Evolutionary conservation across 108 stramenopile genomes (phyloP), one percentile per base, ranked within the genome.

Genomic region (Pelagomonas calceolata): DNA sequence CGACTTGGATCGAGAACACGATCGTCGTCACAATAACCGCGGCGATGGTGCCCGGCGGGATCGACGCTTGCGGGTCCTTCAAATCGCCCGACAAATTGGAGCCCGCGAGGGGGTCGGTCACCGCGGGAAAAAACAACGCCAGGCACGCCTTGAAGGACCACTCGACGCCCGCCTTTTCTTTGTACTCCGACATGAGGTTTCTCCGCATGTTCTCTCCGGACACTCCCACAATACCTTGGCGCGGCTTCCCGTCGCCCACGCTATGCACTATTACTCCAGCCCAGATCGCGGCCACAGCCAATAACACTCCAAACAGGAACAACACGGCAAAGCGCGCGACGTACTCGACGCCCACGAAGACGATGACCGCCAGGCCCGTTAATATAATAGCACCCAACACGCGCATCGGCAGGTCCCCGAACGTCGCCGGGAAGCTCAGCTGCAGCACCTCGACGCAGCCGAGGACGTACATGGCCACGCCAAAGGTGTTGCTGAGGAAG

Each of bases 71-170:
- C 34, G 82, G 82, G 68, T 79, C 64, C 68, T 34, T 60, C 30
- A 83, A 74, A 21, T 80, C 82, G 30, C 80, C 82, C 16, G 71
- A 73, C 4, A 80, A 78, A 66, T 83, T 83, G 32, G 79, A 77
- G 45, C 82, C 82, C 4, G 82, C 82, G 80, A 83, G 81, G 67
- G 81, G 78, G 12, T 80, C 82, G 21, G 80, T 83, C 35, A 77
- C 80, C 18, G 80, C 67, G 21, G 82, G 82, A 72, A 79, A 83
- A 68, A 83, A 83, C 37, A 83, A 68, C 16, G 80, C 69, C 31
- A 83, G 74, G 12, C 79, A 76, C 1, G 60, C 65, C 44, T 32
- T 66, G 73, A 82, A 80, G 18, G 46, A 60, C 16, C 79, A 43
- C 9, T 79, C 79, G 26, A 79, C 77, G 67, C 73, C 78, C 33